phyloP scores from a whole-genome alignment of 1,284 basidiomycete species.

The Ustilago bromivora region DNA sequence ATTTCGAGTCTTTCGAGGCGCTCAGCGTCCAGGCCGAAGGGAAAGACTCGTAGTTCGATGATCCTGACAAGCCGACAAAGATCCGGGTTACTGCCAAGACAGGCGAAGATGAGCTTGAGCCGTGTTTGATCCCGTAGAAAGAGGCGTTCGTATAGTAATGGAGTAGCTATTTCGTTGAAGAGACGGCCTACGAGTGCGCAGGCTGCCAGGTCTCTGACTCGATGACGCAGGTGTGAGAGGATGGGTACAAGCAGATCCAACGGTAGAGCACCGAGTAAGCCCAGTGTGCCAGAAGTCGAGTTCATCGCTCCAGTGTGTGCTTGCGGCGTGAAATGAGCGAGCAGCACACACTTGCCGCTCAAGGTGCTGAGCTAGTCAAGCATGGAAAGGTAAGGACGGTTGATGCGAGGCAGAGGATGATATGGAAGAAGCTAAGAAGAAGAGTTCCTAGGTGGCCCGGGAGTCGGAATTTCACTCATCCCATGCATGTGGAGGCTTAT shows the following conservation, averaged over 20 bases:
- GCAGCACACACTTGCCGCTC: conserved; percentile 18
- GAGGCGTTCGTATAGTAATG: conserved; percentile 62
- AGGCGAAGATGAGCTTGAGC: conserved; percentile 57
- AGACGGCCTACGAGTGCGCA: conserved; percentile 49
- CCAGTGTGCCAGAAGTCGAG: conserved; percentile 8
- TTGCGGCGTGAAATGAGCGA: conserved; percentile 1
- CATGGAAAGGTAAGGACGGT: conserved; percentile 9
- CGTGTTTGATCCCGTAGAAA: conserved; percentile 63
- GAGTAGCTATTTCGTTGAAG: conserved; percentile 48
- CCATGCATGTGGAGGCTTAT: conserved; percentile 33
- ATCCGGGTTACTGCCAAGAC: conserved; percentile 41
- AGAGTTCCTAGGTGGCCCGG: neutral
- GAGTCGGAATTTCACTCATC: neutral
- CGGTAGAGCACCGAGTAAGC: conserved; percentile 49
- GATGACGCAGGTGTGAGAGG: conserved; percentile 51
- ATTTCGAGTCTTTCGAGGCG: conserved; percentile 60
- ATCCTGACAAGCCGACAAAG: conserved; percentile 53
- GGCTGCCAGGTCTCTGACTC: conserved; percentile 56
- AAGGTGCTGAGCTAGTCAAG: neutral
- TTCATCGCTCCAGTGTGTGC: neutral
- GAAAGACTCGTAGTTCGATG: conserved; percentile 64
- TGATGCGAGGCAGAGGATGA: neutral
- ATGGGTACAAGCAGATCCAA: conserved; percentile 57
- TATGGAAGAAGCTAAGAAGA: conserved; percentile 4
- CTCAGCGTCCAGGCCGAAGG: conserved; percentile 63